Evolutionary conservation across 805 yeast genomes (phyloP).

Genomic region (Lipomyces lipofer): DNA sequence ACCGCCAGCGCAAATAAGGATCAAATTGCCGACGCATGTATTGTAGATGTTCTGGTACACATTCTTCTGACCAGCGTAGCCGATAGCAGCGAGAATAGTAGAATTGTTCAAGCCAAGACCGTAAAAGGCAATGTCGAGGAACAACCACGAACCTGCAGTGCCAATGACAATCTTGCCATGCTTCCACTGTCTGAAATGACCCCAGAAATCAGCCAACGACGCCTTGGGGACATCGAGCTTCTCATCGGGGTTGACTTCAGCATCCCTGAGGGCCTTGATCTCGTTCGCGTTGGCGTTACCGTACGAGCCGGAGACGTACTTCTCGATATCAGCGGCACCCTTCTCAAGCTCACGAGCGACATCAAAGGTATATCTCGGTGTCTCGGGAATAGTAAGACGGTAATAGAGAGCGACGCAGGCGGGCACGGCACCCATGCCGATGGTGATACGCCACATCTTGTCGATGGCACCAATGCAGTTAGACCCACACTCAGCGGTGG

Average conservation of each 20-base stretch:
- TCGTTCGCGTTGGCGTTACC: constrained; percentile 53
- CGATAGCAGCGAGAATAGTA: constrained; percentile 75
- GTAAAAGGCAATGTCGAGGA: constrained; percentile 85
- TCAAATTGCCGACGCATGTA: constrained; percentile 87
- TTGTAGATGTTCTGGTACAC: constrained; percentile 71
- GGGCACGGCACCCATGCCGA: constrained; percentile 90
- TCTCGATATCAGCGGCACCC: constrained; percentile 58
- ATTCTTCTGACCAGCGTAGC: constrained; percentile 71
- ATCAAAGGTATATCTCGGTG: constrained; percentile 87
- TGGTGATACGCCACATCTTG: constrained; percentile 90
- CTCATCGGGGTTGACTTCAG: constrained; percentile 13
- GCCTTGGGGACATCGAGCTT: constrained; percentile 74
- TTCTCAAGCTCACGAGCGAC: constrained; percentile 59
- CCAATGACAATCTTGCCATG: constrained; percentile 80
- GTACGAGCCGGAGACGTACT: constrained; percentile 50
- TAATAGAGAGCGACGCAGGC: constrained; percentile 79
- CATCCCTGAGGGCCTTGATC: constrained; percentile 24
- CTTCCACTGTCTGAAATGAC: constrained; percentile 83
- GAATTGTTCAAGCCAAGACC: constrained; percentile 86
- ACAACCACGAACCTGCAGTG: constrained; percentile 90
- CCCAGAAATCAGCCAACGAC: constrained; percentile 67
- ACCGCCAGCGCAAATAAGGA: constrained; percentile 90
- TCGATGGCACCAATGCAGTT: constrained; percentile 77
- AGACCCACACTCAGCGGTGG: constrained; percentile 61
- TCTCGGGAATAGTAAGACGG: constrained; percentile 92